Percentiles rank a stretch among this genome's conserved stretches.
These are phyloP conservation scores for Mucor lusitanicus DNA, from an alignment of 371 early-diverging fungal species.

Conservation along the genomic window DNA sequence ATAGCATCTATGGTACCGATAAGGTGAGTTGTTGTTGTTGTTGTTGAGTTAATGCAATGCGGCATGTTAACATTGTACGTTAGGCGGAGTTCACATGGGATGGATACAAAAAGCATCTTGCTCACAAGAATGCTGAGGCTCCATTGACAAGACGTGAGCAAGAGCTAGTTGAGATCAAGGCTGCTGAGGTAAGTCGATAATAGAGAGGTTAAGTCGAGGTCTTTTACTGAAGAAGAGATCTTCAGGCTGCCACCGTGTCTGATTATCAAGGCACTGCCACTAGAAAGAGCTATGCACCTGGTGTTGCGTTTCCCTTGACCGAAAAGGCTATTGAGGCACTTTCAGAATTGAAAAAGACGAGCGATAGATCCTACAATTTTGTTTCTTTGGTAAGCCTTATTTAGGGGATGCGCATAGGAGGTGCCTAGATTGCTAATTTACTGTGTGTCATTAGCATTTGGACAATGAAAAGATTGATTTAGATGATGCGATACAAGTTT, in stretches of 20 bases:
- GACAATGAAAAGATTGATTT: constrained; percentile 63
- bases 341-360: constrained; percentile 36
- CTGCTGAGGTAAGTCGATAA: constrained; percentile 56
- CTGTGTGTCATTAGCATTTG: constrained; percentile 34
- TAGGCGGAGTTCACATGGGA: constrained; percentile 67
- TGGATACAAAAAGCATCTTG: constrained; percentile 76
- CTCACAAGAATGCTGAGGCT: constrained; percentile 71
- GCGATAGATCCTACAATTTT: constrained; percentile 51
- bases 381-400: constrained; percentile 61
- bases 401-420: background rate
- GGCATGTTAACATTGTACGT: background rate
- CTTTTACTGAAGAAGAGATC: too few relatives aligned
- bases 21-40: constrained; percentile 33
- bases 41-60: background rate
- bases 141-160: constrained; percentile 84
- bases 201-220: too few relatives aligned
- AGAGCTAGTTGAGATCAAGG: constrained; percentile 69
- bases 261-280: constrained; percentile 57
- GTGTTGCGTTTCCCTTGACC: constrained; percentile 61
- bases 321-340: constrained; percentile 62
- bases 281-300: constrained; percentile 64
- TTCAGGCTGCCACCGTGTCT: constrained; percentile 48
- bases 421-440: background rate
- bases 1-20: constrained; percentile 78
- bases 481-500: constrained; percentile 40